These are phyloP conservation scores for Kluyveromyces sp. DNA, from an alignment of 1,139 yeast species.

Conservation along the genomic window DNA sequence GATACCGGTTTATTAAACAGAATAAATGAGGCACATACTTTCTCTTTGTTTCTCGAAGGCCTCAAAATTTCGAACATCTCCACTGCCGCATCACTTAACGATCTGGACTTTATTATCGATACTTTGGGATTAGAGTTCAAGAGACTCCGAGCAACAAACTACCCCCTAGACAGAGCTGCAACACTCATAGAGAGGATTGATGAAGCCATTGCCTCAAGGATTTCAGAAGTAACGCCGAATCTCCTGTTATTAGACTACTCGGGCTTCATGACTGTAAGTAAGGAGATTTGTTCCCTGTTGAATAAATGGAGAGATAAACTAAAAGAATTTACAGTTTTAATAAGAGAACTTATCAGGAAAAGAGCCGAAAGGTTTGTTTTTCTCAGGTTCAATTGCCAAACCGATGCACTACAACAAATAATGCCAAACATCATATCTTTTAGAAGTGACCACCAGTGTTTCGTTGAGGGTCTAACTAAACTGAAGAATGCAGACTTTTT, in stretches of 20 bases:
- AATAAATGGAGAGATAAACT: slow-evolving; percentile 44
- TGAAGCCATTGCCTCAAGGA: slow-evolving; percentile 36
- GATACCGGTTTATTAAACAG: slow-evolving; percentile 67
- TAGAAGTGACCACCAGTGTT: slow-evolving; percentile 49
- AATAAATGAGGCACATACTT: slow-evolving; percentile 43
- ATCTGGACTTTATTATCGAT: slow-evolving; percentile 42
- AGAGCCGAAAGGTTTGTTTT: slow-evolving; percentile 67
- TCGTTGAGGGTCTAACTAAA: slow-evolving; percentile 36
- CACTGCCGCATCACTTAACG: slow-evolving; percentile 42
- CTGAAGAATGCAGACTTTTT: slow-evolving; percentile 22
- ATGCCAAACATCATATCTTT: slow-evolving; percentile 42
- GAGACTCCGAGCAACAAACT: slow-evolving; percentile 51
- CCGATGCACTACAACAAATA: slow-evolving; percentile 41
- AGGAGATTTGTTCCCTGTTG: slow-evolving; percentile 31
- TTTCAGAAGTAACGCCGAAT: slow-evolving; percentile 29
- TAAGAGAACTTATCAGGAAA: slow-evolving; percentile 71
- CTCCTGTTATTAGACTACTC: slow-evolving; percentile 36
- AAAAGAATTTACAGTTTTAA: slow-evolving; percentile 50
- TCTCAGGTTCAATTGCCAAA: slow-evolving; percentile 49
- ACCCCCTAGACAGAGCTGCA: slow-evolving; percentile 62
- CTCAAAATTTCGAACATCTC: slow-evolving; percentile 60
- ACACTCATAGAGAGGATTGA: slow-evolving; percentile 58
- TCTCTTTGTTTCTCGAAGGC: slow-evolving; percentile 60
- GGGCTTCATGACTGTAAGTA: slow-evolving; percentile 30
- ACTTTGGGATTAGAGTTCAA: slow-evolving; percentile 57